Base-by-base conservation (phyloP, 257 asterid genomes). In the Nicotiana tomentosiformis region DNA sequence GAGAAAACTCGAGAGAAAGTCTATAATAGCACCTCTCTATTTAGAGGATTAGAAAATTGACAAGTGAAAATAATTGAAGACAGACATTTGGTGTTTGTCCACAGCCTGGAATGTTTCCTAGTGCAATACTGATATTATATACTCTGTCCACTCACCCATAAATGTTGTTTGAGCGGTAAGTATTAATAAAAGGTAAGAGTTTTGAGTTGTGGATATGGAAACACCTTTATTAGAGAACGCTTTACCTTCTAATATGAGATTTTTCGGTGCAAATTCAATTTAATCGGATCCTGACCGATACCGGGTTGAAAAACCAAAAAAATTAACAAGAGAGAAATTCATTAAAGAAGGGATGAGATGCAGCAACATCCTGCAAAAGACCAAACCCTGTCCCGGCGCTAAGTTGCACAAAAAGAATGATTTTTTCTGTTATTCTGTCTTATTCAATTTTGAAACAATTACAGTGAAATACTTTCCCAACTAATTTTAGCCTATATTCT, bases 21-120 rank as follows among this genome's bases (percentile, higher is more conserved):
- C 49, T 43, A 43, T 49, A 20, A 49, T 14, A 23, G 49, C 60
- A 74, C 39, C 79, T 46, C 43, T 20, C 20, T 5, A 74, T 23
- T 49, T 74, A 46, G 62, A 74, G 80, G 39, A 49, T 49, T 14
- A 74, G 43, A 49, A 74, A 74, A 49, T 74, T 23, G 62, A 72
- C 79, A 72, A 72, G 39, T 72, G 61, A 72, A 23, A 74, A 49
- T 74, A 23, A 23, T 74, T 74, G 79, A 74, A 49, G 43, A 49
- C 16, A 49, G 62, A 49, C 8, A 49, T 23, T 74, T 74, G 23
- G 58, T 74, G 79, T 49, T 49, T 74, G 80, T 51, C 8, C 62
- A 74, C 80, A 26, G 80, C 62, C 80, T 74, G 26, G 80, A 74
- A 49, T 49, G 62, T 74, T 46, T 49, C 62, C 15, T 49, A 26